Conservation (phyloP, 2,329 filamentous ascomycete genomes). For the Karstenula rhodostoma region DNA sequence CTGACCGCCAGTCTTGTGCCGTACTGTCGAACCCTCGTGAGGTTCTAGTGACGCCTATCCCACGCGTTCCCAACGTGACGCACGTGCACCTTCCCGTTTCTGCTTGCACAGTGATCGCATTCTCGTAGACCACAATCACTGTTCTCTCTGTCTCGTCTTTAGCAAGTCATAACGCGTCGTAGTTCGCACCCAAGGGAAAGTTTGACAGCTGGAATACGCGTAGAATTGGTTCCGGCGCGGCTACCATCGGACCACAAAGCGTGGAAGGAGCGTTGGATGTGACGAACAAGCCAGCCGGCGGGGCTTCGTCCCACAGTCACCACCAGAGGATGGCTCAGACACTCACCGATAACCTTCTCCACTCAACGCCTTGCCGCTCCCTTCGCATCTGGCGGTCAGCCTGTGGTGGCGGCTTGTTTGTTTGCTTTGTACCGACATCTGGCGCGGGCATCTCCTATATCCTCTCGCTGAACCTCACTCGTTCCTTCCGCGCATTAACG, state of each 20-base stretch:
- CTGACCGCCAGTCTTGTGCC: neutral
- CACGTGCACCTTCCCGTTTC: neutral
- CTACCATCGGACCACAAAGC: constrained; percentile 6
- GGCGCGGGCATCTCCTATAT: neutral
- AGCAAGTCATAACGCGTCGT: neutral
- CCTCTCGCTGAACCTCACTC: neutral
- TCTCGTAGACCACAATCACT: neutral
- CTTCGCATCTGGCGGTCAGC: constrained; percentile 4
- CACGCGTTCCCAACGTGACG: neutral
- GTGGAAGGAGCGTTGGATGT: constrained; percentile 8
- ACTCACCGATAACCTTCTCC: constrained; percentile 5
- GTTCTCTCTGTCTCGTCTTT: neutral
- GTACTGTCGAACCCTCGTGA: constrained; percentile 6
- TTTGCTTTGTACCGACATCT: neutral
- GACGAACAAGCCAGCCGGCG: neutral
- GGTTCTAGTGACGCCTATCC: neutral
- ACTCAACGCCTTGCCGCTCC: constrained; percentile 5
- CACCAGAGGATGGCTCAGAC: constrained; percentile 10
- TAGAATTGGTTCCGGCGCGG: neutral
- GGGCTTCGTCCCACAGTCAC: constrained; percentile 4
- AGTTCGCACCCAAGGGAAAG: neutral
- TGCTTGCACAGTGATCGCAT: neutral
- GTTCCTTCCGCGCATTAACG: neutral
- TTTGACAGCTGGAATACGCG: constrained; percentile 2
- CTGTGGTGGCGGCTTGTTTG: neutral